Percentiles rank a stretch among this genome's conserved stretches.
Evolutionary conservation across 2,329 filamentous ascomycete species (phyloP).

Genomic region (Neophaeococcomyces mojaviensis): DNA sequence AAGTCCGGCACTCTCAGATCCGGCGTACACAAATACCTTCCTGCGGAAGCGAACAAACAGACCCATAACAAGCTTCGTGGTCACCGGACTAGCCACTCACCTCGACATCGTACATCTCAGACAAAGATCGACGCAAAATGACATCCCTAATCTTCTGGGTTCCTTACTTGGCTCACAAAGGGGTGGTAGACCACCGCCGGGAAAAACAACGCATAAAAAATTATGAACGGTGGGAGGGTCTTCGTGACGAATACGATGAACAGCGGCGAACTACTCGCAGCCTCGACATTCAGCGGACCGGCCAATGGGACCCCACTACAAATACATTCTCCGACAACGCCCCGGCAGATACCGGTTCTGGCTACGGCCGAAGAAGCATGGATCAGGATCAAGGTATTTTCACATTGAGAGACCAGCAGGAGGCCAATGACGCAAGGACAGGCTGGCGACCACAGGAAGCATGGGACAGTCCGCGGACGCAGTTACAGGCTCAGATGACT

Average conservation of each 20-base stretch:
- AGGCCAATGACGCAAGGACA: conserved; percentile 21
- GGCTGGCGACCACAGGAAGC: conserved; percentile 21
- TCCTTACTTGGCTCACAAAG: conserved; percentile 21
- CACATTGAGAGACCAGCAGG: conserved; percentile 22
- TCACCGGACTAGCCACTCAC: neutral
- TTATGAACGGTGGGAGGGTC: conserved; percentile 22
- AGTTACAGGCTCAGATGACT: conserved; percentile 14
- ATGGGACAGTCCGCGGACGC: conserved; percentile 11
- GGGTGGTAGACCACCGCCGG: conserved; percentile 13
- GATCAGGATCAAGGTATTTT: conserved; percentile 16
- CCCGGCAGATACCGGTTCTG: neutral
- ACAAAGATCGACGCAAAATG: conserved; percentile 8
- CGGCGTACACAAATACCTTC: no score
- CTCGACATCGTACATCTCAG: neutral
- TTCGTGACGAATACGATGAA: conserved; percentile 22
- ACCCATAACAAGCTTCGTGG: no score
- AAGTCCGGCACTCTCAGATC: no score
- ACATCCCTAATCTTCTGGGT: conserved; percentile 22
- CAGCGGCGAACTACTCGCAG: conserved; percentile 17
- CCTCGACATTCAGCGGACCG: conserved; percentile 21
- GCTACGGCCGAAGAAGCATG: neutral
- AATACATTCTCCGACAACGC: conserved; percentile 1
- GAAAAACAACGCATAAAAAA: conserved; percentile 23
- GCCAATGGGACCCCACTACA: conserved; percentile 5
- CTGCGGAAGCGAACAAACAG: no score